Base-by-base conservation (phyloP, 306 rosid species). In the Inga leiocalycina region DNA sequence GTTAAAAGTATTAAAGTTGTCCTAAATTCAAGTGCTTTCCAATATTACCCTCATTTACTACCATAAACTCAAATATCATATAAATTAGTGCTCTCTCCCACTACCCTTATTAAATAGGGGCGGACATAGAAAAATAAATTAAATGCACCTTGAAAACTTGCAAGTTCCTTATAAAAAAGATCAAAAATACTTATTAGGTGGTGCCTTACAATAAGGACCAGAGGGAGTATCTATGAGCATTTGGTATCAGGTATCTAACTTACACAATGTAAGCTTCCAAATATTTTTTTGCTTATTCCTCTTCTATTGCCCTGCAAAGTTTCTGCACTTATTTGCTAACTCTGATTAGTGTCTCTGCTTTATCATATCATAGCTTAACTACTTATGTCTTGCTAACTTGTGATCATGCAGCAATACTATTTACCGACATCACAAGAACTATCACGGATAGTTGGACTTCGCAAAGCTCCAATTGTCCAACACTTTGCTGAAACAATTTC, bases 401-500 rank as follows among this genome's bases (percentile, higher is more conserved):
- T 80, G 64, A 70, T 44, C 16, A 27, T 45, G 59, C 59, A 72
- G 59, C 76, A 72, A 46, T 27, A 72, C 32, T 72, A 72, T 72
- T 24, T 72, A 68, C 73, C 97, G 72, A 70, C 93, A 22, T 89
- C 96, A 6, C 74, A 92, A 71, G 94, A 93, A 76, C 86, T 93
- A 49, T 71, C 94, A 24, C 88, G 97, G 3, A 81, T 91, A 81
- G 87, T 85, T 72, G 98, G 93, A 27, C 88, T 92, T 44, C 89
- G 91, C 90, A 87, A 93, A 83, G 94, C 97, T 80, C 94, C 94
- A 17, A 84, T 89, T 39, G 88, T 93, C 71, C 98, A 92, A 71
- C 93, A 90, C 86, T 93, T 91, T 82, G 64, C 97, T 0, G 94
- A 93, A 86, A 91, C 98, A 45, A 88, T 93, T 78, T 91, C 94